Evolutionary conservation across 805 yeast genomes (phyloP).

Genomic region (Ogataea glucozyma): DNA sequence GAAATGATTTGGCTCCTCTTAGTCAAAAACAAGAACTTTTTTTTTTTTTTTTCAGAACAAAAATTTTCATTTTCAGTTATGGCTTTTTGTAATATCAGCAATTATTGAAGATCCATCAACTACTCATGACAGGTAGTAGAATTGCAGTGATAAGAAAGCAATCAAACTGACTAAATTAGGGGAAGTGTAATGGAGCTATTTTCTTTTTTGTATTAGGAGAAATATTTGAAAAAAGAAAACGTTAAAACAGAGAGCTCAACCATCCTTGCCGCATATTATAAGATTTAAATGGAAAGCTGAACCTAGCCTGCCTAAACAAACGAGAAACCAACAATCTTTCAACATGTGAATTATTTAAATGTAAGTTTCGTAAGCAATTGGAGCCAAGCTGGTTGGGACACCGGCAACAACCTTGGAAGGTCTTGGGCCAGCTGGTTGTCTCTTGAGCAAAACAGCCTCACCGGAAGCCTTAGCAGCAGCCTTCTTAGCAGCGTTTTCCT

Average conservation of each 20-base stretch:
- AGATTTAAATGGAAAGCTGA: constrained; percentile 9
- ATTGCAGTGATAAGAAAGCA: background rate
- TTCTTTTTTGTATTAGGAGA: constrained; percentile 11
- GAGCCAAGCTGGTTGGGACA: constrained; percentile 95
- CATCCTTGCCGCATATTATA: constrained; percentile 13
- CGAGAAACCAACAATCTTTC: constrained; percentile 2
- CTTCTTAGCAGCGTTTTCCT: constrained; percentile 91
- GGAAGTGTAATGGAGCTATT: constrained; percentile 6
- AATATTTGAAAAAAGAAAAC: constrained; percentile 12
- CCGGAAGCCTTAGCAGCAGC: constrained; percentile 95
- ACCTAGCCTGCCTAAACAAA: background rate
- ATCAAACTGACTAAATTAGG: background rate
- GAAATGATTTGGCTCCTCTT: too few relatives aligned
- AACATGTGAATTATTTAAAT: constrained; percentile 56
- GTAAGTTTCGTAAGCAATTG: constrained; percentile 99
- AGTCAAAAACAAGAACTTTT: too few relatives aligned
- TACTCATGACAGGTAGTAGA: background rate
- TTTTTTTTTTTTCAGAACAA: constrained; percentile 1
- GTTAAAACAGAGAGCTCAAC: constrained; percentile 11
- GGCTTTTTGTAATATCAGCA: too few relatives aligned
- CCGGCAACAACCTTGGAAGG: constrained; percentile 82
- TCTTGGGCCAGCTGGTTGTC: constrained; percentile 99
- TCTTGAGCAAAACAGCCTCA: constrained; percentile 86
- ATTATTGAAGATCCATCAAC: background rate
- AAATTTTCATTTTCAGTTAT: constrained; percentile 8